Conservation (phyloP, 306 rosid species). For the Cucurbita maxima region DNA sequence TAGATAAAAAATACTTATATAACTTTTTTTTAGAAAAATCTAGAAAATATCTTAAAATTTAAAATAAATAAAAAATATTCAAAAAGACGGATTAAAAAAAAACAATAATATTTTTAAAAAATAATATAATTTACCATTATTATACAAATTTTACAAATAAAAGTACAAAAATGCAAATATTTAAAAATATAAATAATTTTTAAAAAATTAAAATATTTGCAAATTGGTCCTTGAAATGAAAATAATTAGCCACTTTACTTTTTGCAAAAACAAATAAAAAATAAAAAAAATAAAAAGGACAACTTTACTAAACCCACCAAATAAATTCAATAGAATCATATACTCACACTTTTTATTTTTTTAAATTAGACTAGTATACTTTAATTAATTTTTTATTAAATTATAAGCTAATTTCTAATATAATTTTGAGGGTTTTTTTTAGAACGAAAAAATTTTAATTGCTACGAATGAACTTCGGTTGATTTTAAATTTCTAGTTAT, state of each 20-base stretch:
- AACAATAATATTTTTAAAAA: too few relatives aligned
- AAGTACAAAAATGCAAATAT: not conserved
- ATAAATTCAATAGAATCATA: not conserved
- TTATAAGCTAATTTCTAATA: not conserved
- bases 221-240: not conserved
- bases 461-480: too few relatives aligned
- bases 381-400: not conserved
- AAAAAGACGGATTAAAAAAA: too few relatives aligned
- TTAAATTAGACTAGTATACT: not conserved
- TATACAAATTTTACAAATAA: not conserved
- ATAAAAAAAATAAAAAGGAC: not conserved
- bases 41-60: too few relatives aligned
- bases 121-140: not conserved
- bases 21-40: too few relatives aligned
- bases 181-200: not conserved
- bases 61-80: too few relatives aligned
- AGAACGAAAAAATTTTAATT: too few relatives aligned
- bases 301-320: not conserved
- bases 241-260: not conserved
- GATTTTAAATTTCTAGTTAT: too few relatives aligned
- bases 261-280: not conserved
- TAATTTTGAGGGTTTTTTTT: too few relatives aligned
- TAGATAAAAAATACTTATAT: too few relatives aligned
- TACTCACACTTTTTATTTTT: not conserved
- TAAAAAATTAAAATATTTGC: not conserved